A percentile compares a stretch with the other conserved stretches of the same genome.
Evolutionary conservation across 2,329 filamentous ascomycete species (phyloP).

Genomic region (Cladorrhinum sp.): DNA sequence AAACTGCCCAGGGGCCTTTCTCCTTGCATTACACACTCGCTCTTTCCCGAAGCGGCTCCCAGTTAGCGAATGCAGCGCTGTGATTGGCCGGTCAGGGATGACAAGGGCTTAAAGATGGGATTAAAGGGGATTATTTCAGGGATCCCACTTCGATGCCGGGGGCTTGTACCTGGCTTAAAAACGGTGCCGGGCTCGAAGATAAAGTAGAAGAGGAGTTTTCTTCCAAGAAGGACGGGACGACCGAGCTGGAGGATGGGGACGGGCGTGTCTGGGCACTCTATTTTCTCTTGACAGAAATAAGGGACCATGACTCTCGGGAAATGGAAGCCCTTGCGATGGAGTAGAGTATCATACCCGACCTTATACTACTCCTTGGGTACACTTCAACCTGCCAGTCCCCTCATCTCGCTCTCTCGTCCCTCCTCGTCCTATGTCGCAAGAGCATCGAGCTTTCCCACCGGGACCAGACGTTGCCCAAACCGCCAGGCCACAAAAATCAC

Average conservation of each 20-base stretch:
- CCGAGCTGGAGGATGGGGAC: neutral
- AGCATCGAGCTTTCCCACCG: neutral
- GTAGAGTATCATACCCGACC: neutral
- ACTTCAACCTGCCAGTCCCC: neutral
- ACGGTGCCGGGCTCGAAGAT: neutral
- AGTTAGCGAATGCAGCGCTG: neutral
- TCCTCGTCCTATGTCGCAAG: neutral
- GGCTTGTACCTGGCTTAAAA: constrained; percentile 12
- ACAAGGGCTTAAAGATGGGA: constrained; percentile 14
- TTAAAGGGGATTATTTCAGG: constrained; percentile 19
- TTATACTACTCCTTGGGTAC: neutral
- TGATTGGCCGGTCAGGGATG: constrained; percentile 15
- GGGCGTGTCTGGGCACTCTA: too few species aligned
- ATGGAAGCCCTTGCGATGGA: constrained; percentile 9
- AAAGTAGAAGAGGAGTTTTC: neutral
- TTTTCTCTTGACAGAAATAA: too few species aligned
- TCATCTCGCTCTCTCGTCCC: neutral
- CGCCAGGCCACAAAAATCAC: neutral
- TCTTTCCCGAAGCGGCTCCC: constrained; percentile 23
- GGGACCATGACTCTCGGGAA: neutral
- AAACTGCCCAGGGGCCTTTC: constrained; percentile 5
- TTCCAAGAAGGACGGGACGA: neutral
- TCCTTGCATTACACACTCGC: constrained; percentile 15
- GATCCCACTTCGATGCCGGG: constrained; percentile 4
- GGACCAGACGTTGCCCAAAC: neutral